These are phyloP conservation scores for Nyssa sinensis DNA, from an alignment of 148 eudicot species.

Conservation along the genomic window DNA sequence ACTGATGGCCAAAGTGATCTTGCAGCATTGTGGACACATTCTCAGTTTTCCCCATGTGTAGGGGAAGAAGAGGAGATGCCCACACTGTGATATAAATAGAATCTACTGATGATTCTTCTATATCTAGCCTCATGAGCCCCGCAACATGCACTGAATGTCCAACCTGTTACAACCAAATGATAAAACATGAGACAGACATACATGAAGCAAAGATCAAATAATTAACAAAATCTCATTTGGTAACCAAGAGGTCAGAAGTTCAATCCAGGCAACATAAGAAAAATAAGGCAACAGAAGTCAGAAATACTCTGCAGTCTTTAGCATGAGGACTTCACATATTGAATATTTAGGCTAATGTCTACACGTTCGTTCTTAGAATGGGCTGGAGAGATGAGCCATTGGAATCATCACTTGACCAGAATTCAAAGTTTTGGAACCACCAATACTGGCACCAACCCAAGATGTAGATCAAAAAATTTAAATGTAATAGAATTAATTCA, in stretches of 20 bases:
- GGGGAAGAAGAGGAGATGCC: constrained; percentile 83
- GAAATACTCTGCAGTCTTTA: neutral
- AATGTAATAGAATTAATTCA: no score
- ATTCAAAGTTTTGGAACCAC: neutral
- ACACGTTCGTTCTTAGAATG: neutral
- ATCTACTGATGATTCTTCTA: constrained; percentile 67
- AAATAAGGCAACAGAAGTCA: neutral
- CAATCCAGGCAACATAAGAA: neutral
- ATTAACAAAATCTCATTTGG: neutral
- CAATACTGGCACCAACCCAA: no score
- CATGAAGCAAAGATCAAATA: neutral
- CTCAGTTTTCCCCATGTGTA: constrained; percentile 95
- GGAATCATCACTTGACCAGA: neutral
- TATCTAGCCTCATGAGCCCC: constrained; percentile 81
- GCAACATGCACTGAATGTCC: constrained; percentile 90
- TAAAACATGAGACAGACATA: neutral
- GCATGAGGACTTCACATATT: neutral
- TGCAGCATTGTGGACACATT: constrained; percentile 53
- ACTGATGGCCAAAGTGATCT: constrained; percentile 77
- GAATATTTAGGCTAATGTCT: neutral
- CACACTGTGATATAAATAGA: constrained; percentile 86
- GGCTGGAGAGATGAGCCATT: neutral
- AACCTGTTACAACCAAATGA: constrained; percentile 42
- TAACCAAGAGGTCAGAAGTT: neutral
- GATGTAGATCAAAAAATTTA: no score